A percentile compares a stretch with the other conserved stretches of the same genome.
phyloP scores from a whole-genome alignment of 2,329 filamentous ascomycete species.

The Hymenoscyphus linearis region DNA sequence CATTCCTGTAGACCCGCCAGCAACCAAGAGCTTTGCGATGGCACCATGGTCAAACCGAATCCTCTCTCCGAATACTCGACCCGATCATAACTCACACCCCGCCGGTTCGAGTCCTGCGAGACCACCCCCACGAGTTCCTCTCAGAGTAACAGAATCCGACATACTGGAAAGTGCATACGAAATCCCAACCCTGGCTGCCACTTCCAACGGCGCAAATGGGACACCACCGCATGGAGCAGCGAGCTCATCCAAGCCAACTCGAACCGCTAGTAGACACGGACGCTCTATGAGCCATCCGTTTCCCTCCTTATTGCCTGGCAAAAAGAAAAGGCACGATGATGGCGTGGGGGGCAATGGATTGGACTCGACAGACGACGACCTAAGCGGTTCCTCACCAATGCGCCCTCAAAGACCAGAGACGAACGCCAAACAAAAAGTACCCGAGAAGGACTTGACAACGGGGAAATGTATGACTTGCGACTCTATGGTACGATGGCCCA shows the following conservation, averaged over 20 bases:
- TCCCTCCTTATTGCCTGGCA: conserved; percentile 61
- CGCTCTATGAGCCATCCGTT: conserved; percentile 75
- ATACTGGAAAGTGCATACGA: conserved; percentile 30
- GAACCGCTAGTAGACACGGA: conserved; percentile 26
- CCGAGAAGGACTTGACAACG: conserved; percentile 56
- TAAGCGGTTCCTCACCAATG: conserved; percentile 25
- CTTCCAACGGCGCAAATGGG: conserved; percentile 10
- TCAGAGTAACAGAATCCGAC: conserved; percentile 29
- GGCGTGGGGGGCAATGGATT: conserved; percentile 35
- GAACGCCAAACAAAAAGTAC: conserved; percentile 31
- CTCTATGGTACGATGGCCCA: conserved; percentile 74
- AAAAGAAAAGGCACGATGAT: conserved; percentile 46
- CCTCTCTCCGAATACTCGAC: conserved; percentile 26
- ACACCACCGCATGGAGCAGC: conserved; percentile 8
- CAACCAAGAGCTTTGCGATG: conserved; percentile 25
- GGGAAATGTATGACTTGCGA: conserved; percentile 85
- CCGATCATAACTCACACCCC: conserved; percentile 7
- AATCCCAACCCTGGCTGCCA: conserved; percentile 26
- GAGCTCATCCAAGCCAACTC: conserved; percentile 13
- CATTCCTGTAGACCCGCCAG: conserved; percentile 11
- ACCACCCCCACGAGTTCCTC: conserved; percentile 10
- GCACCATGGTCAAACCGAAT: conserved; percentile 30
- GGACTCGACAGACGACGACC: conserved; percentile 42
- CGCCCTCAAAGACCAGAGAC: conserved; percentile 16
- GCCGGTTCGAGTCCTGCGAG: conserved; percentile 14